Percentiles rank a stretch among this genome's conserved stretches.
Evolutionary conservation across 2,329 filamentous ascomycete species (phyloP).

Genomic region (Hypoxylon sp.): DNA sequence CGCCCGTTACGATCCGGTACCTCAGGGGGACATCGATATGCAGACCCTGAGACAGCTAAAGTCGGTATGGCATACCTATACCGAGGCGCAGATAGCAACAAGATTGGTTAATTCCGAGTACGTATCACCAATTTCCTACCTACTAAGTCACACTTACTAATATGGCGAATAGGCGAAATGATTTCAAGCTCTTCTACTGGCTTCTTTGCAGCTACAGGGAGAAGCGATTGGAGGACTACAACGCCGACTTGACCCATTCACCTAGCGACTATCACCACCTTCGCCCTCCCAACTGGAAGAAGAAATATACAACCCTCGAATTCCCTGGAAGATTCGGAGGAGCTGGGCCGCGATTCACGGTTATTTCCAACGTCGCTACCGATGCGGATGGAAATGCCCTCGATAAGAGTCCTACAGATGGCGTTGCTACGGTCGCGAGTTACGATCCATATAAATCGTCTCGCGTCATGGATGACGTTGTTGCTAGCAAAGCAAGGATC

Average conservation of each 20-base stretch:
- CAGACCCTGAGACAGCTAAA: slow-evolving; percentile 87
- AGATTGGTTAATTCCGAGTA: slow-evolving; percentile 75
- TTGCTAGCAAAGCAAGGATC: slow-evolving; percentile 73
- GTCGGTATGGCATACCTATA: slow-evolving; percentile 90
- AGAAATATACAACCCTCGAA: slow-evolving; percentile 70
- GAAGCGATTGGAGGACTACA: slow-evolving; percentile 88
- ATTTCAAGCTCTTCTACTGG: slow-evolving; percentile 94
- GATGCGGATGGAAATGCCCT: slow-evolving; percentile 58
- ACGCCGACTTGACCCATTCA: slow-evolving; percentile 82
- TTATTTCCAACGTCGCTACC: slow-evolving; percentile 70
- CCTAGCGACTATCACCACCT: slow-evolving; percentile 92
- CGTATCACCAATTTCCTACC: slow-evolving; percentile 50
- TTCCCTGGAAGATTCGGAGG: slow-evolving; percentile 64
- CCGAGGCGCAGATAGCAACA: slow-evolving; percentile 75
- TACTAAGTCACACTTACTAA: slow-evolving; percentile 42
- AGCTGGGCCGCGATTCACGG: slow-evolving; percentile 71
- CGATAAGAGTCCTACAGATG: slow-evolving; percentile 51
- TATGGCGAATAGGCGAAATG: slow-evolving; percentile 72
- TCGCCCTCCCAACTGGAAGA: slow-evolving; percentile 67
- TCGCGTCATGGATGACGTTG: slow-evolving; percentile 59
- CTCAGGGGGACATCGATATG: slow-evolving; percentile 76
- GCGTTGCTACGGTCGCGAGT: slow-evolving; percentile 65
- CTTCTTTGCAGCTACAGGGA: slow-evolving; percentile 85
- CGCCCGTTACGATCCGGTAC: slow-evolving; percentile 68
- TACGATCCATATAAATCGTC: slow-evolving; percentile 89